Evolutionary conservation across 768 basidiomycete species (phyloP).

Genomic region (Phanerochaete sordida): DNA sequence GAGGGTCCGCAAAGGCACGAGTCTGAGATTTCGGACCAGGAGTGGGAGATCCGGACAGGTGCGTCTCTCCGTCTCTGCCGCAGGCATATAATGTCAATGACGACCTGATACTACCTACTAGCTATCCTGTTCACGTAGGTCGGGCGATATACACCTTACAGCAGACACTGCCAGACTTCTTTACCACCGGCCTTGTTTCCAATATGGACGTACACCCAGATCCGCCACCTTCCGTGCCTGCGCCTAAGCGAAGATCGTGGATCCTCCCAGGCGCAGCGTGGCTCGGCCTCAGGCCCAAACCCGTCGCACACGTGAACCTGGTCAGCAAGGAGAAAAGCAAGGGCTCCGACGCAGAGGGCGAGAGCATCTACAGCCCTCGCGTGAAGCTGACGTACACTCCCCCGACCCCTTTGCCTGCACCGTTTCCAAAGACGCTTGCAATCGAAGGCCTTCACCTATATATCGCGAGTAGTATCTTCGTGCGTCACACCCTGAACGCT

Average conservation of each 20-base stretch:
- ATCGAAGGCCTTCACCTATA: conserved; percentile 78
- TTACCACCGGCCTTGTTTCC: conserved; percentile 60
- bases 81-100: background rate
- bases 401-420: conserved; percentile 58
- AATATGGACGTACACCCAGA: conserved; percentile 35
- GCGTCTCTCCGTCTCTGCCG: conserved; percentile 10
- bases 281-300: conserved; percentile 16
- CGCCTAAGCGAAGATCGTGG: background rate
- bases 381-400: conserved; percentile 67
- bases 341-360: conserved; percentile 19
- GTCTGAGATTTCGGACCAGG: conserved; percentile 53
- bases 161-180: conserved; percentile 71
- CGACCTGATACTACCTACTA: conserved; percentile 27
- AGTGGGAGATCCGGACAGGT: conserved; percentile 82
- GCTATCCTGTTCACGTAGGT: conserved; percentile 37
- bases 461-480: conserved; percentile 62
- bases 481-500: conserved; percentile 73
- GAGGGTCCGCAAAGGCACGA: conserved; percentile 20
- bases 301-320: background rate
- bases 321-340: conserved; percentile 23
- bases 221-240: background rate
- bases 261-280: background rate
- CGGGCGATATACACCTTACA: conserved; percentile 67
- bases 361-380: conserved; percentile 59
- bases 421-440: conserved; percentile 65